These are phyloP conservation scores for Volvariella volvacea DNA, from an alignment of 1,284 basidiomycete genomes.

Conservation along the genomic window DNA sequence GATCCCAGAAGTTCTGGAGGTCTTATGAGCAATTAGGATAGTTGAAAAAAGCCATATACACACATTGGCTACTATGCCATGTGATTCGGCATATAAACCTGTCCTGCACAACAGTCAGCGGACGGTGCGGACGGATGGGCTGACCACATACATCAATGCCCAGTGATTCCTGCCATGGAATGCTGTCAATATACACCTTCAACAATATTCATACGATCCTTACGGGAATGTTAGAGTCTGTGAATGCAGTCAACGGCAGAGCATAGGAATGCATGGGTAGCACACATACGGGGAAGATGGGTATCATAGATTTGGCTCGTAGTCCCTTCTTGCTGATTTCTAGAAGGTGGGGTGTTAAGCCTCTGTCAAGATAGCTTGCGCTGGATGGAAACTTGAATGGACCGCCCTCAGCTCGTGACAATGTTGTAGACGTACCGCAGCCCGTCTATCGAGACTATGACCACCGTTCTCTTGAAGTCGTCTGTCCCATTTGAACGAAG, in stretches of 20 bases:
- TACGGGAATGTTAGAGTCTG: constrained; percentile 88
- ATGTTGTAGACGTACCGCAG: constrained; percentile 48
- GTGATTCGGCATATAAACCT: constrained; percentile 80
- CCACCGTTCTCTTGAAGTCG: constrained; percentile 69
- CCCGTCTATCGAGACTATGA: constrained; percentile 85
- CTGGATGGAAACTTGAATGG: constrained; percentile 26
- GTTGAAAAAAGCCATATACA: constrained; percentile 15
- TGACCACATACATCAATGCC: constrained; percentile 59
- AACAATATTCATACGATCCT: constrained; percentile 22
- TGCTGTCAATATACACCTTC: constrained; percentile 4
- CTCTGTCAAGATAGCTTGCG: constrained; percentile 79
- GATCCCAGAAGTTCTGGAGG: constrained; percentile 81
- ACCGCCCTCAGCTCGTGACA: constrained; percentile 3
- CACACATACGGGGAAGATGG: constrained; percentile 73
- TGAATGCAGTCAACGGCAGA: constrained; percentile 3
- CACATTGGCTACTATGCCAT: constrained; percentile 88
- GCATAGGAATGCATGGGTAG: background rate
- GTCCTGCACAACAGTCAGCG: constrained; percentile 45
- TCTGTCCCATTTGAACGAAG: constrained; percentile 70
- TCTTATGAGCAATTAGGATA: background rate
- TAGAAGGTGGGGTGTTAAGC: constrained; percentile 74
- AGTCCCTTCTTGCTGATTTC: constrained; percentile 74
- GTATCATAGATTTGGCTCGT: constrained; percentile 79
- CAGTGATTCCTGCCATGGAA: constrained; percentile 66
- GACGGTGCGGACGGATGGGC: background rate